Conservation (phyloP, 176 grass and related monocot species). For the Thinopyrum elongatum region DNA sequence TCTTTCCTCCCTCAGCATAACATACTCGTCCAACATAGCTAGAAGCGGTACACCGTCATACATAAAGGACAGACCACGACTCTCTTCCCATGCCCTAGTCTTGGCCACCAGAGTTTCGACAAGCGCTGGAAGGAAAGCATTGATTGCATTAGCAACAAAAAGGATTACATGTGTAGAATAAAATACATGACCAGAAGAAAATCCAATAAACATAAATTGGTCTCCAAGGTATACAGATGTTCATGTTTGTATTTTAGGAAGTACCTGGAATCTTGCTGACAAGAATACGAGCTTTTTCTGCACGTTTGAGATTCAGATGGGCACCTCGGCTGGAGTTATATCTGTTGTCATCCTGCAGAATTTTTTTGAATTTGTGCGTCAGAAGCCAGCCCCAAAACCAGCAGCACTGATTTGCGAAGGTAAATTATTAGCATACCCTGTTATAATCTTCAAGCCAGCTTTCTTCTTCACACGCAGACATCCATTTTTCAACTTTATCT, state of each 20-base stretch:
- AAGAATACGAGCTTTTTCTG: constrained; percentile 96
- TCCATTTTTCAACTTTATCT: constrained; percentile 96
- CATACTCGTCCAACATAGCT: constrained; percentile 97
- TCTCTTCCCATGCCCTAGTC: constrained; percentile 84
- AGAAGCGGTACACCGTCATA: constrained; percentile 95
- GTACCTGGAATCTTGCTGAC: constrained; percentile 99
- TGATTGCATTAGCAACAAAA: constrained; percentile 31
- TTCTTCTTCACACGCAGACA: constrained; percentile 98
- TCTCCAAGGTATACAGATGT: background rate
- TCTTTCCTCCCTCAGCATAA: constrained; percentile 96
- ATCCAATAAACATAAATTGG: constrained; percentile 1
- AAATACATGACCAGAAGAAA: background rate
- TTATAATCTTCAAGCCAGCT: constrained; percentile 99
- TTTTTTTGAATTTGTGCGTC: background rate
- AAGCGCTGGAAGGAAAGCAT: constrained; percentile 62
- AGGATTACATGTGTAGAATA: background rate
- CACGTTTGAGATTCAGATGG: constrained; percentile 94
- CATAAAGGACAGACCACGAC: constrained; percentile 73
- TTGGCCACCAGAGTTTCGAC: constrained; percentile 95
- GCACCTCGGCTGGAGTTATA: constrained; percentile 99
- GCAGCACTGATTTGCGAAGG: background rate
- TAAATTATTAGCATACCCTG: constrained; percentile 47
- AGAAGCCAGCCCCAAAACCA: constrained; percentile 13
- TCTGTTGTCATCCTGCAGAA: constrained; percentile 92
- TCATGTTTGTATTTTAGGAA: background rate